A percentile compares a stretch with the other conserved stretches of the same genome.
These are phyloP conservation scores for Diplodia intermedia DNA, from an alignment of 2,329 filamentous ascomycete species.

Conservation along the genomic window DNA sequence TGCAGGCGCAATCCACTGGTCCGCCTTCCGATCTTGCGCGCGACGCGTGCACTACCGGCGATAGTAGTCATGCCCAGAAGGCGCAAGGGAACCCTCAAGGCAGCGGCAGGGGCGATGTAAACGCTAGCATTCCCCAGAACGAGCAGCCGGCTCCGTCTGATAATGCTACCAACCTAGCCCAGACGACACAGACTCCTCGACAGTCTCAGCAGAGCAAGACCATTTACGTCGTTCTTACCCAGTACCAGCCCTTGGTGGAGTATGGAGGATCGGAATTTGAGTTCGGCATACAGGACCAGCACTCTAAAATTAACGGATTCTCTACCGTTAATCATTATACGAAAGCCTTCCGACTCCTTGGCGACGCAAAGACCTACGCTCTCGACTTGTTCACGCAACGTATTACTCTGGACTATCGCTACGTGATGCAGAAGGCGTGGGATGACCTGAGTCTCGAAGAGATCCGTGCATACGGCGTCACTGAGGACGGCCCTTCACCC, in stretches of 20 bases:
- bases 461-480: not conserved
- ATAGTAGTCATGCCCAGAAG: not conserved
- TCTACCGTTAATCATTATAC: not conserved
- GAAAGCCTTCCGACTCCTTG: not conserved
- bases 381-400: conserved; percentile 13
- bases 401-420: conserved; percentile 5
- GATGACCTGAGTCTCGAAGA: conserved; percentile 7
- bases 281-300: not conserved
- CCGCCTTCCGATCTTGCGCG: not conserved
- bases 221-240: not conserved
- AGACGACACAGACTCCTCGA: not conserved
- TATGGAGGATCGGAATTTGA: conserved; percentile 13
- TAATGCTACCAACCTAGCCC: not conserved
- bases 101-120: not conserved
- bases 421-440: conserved; percentile 11
- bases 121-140: not conserved
- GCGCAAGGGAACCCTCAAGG: not conserved
- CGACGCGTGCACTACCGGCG: not conserved
- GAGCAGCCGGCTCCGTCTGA: not conserved
- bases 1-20: not conserved
- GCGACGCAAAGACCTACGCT: not conserved
- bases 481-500: not conserved
- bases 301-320: not conserved
- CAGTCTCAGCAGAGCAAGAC: not conserved
- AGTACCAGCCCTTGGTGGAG: conserved; percentile 2